Percentiles rank a stretch among this genome's conserved stretches.
Conservation (phyloP, 176 grass and related monocot genomes). For the Aegilops bicornis region DNA sequence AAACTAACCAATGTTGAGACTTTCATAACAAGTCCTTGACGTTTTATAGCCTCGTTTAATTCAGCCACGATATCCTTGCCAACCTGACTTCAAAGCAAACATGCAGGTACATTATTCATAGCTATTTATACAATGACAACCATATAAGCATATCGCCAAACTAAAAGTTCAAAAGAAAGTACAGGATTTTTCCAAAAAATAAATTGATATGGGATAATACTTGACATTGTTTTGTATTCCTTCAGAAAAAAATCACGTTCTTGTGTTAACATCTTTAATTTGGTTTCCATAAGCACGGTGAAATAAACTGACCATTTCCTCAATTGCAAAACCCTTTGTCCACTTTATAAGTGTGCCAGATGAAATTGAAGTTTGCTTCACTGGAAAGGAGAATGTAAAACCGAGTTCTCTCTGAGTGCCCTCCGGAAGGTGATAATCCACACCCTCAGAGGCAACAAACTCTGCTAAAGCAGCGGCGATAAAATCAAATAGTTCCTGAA, state of each 20-base stretch:
- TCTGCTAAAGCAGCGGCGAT: constrained; percentile 58
- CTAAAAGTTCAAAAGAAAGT: not conserved
- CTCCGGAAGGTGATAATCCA: constrained; percentile 53
- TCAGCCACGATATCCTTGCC: constrained; percentile 71
- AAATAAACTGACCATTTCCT: constrained; percentile 46
- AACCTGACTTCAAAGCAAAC: constrained; percentile 43
- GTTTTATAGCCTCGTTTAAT: constrained; percentile 61
- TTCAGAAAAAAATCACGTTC: not conserved
- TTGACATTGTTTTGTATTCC: not conserved
- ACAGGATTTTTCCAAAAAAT: not conserved
- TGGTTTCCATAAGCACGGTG: not conserved
- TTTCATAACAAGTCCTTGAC: constrained; percentile 68
- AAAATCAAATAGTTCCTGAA: constrained; percentile 89
- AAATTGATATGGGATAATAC: not conserved
- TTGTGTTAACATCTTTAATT: not conserved
- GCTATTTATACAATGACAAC: not conserved
- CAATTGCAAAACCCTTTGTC: constrained; percentile 86
- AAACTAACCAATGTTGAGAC: constrained; percentile 57
- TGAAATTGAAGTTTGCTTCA: constrained; percentile 71
- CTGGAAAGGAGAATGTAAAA: constrained; percentile 94
- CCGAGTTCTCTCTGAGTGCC: constrained; percentile 69
- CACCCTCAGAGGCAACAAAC: constrained; percentile 69
- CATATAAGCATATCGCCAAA: not conserved
- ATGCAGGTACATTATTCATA: not conserved
- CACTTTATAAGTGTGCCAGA: constrained; percentile 89